phyloP scores from a whole-genome alignment of 1,284 basidiomycete species.

The Apiotrichum mycotoxinovorans region DNA sequence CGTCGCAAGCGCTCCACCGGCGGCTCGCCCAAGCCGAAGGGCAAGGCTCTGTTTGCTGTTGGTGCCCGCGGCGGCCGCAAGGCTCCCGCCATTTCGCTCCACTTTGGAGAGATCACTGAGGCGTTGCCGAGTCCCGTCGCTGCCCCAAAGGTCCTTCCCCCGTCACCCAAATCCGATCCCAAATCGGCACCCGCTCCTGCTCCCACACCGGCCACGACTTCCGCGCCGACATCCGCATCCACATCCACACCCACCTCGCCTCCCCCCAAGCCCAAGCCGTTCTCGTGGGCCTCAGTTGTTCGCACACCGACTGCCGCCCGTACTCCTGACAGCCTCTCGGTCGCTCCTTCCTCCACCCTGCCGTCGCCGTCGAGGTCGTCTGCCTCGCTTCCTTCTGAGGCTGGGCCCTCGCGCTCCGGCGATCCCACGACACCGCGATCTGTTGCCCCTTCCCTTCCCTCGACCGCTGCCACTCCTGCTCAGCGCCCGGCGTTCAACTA shows the following conservation, averaged over 20 bases:
- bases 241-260: slow-evolving; percentile 19
- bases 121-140: neutral
- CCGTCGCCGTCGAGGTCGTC: slow-evolving; percentile 27
- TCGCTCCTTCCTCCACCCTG: slow-evolving; percentile 26
- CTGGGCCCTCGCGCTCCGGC: slow-evolving; percentile 4
- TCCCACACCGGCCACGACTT: slow-evolving; percentile 6
- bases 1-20: slow-evolving; percentile 10
- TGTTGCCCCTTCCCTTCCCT: slow-evolving; percentile 60
- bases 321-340: slow-evolving; percentile 20
- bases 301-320: slow-evolving; percentile 11
- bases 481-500: slow-evolving; percentile 39
- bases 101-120: slow-evolving; percentile 11
- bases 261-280: slow-evolving; percentile 50
- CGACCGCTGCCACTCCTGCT: slow-evolving; percentile 45
- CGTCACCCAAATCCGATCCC: neutral
- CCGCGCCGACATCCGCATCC: neutral
- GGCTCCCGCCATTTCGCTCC: neutral
- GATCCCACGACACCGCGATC: slow-evolving; percentile 30
- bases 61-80: slow-evolving; percentile 14
- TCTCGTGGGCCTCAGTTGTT: slow-evolving; percentile 69
- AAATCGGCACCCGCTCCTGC: slow-evolving; percentile 2
- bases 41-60: slow-evolving; percentile 22
- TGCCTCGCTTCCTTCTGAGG: slow-evolving; percentile 22
- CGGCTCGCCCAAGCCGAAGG: slow-evolving; percentile 16
- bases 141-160: neutral